Conservation (phyloP, 768 basidiomycete genomes). For the Lepiota brunneoincarnata region DNA sequence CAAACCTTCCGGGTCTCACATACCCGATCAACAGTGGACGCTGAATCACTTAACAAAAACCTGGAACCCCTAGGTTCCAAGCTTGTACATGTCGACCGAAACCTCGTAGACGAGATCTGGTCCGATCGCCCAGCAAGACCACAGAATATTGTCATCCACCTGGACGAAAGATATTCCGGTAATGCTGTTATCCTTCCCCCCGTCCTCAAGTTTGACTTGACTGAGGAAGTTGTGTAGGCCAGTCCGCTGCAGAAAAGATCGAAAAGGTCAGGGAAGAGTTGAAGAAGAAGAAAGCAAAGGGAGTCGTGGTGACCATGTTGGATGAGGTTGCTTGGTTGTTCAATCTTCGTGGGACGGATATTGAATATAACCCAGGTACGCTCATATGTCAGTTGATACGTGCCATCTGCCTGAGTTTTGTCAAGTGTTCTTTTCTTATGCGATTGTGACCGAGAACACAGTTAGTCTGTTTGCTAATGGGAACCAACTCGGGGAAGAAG, state of each 20-base stretch:
- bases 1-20: not conserved
- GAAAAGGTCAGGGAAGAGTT: constrained; percentile 62
- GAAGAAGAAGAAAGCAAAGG: constrained; percentile 59
- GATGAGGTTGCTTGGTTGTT: constrained; percentile 96
- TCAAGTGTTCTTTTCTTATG: constrained; percentile 89
- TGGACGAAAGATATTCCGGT: constrained; percentile 78
- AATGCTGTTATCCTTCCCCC: constrained; percentile 11
- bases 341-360: constrained; percentile 90
- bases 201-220: not conserved
- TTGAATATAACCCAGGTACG: constrained; percentile 73
- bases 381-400: not conserved
- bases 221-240: constrained; percentile 36
- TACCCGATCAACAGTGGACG: constrained; percentile 48
- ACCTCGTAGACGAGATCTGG: constrained; percentile 85
- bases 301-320: constrained; percentile 80
- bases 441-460: constrained; percentile 61
- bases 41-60: constrained; percentile 54
- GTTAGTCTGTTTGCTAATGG: constrained; percentile 71
- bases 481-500: constrained; percentile 43
- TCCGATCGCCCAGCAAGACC: constrained; percentile 68
- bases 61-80: constrained; percentile 53
- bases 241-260: constrained; percentile 67
- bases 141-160: constrained; percentile 59
- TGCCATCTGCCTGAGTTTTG: constrained; percentile 4
- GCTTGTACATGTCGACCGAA: constrained; percentile 63